Conservation (phyloP, 2,329 filamentous ascomycete genomes). For the Gnomoniopsis smithogilvyi region DNA sequence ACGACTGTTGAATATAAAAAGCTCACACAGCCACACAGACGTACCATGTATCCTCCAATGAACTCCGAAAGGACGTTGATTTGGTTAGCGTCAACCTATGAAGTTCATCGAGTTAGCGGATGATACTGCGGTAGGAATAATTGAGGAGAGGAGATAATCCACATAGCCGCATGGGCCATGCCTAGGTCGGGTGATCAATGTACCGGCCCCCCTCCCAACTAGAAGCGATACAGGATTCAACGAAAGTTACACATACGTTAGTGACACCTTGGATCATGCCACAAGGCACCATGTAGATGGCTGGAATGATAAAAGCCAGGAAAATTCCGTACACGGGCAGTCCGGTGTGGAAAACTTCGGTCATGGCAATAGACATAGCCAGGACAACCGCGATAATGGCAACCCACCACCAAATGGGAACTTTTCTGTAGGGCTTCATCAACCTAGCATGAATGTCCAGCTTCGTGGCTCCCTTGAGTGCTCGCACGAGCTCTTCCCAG, state of each 20-base stretch:
- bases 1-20: too few species aligned
- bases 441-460: constrained; percentile 40
- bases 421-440: constrained; percentile 35
- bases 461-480: constrained; percentile 25
- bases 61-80: constrained; percentile 46
- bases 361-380: constrained; percentile 35
- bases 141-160: too few species aligned
- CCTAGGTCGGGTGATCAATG: too few species aligned
- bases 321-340: constrained; percentile 43
- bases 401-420: constrained; percentile 45
- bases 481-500: constrained; percentile 43
- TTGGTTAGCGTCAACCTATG: constrained; percentile 36
- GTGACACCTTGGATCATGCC: constrained; percentile 46
- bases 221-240: too few species aligned
- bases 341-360: constrained; percentile 42
- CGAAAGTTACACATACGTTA: too few species aligned
- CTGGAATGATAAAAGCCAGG: constrained; percentile 39
- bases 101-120: too few species aligned
- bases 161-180: too few species aligned
- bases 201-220: too few species aligned
- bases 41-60: constrained; percentile 45
- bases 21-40: too few species aligned
- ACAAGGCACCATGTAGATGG: constrained; percentile 43
- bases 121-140: too few species aligned
- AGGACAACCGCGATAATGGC: constrained; percentile 29